Evolutionary conservation across 139 green algal species (phyloP).

Genomic region (Micractinium conductrix): DNA sequence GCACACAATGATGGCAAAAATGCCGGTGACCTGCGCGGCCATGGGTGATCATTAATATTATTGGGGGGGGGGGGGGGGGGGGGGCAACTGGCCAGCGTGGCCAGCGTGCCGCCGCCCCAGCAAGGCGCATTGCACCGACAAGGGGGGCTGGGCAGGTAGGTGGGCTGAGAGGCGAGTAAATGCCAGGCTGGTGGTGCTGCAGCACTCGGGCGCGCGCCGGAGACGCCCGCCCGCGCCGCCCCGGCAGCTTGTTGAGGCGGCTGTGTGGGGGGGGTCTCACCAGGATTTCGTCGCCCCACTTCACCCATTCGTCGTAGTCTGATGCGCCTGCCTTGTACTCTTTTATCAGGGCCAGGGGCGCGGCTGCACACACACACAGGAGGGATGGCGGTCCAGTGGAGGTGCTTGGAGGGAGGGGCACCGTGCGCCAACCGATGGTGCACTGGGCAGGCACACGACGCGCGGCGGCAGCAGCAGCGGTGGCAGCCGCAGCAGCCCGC

Average conservation of each 20-base stretch:
- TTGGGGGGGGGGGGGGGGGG: neutral
- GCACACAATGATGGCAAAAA: slow-evolving; percentile 83
- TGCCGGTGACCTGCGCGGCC: slow-evolving; percentile 40
- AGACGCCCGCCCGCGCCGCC: too few relatives aligned
- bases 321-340: slow-evolving; percentile 19
- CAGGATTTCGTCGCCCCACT: slow-evolving; percentile 65
- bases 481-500: neutral
- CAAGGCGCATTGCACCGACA: neutral
- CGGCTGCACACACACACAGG: neutral
- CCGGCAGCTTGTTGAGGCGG: too few relatives aligned
- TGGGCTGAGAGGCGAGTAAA: too few relatives aligned
- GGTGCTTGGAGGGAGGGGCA: neutral
- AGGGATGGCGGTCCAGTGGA: neutral
- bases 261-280: slow-evolving; percentile 24
- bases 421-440: too few relatives aligned
- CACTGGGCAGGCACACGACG: neutral
- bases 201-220: neutral
- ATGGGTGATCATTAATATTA: too few relatives aligned
- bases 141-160: neutral
- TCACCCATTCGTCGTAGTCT: slow-evolving; percentile 35
- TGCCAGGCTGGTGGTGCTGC: neutral
- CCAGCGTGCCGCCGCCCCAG: too few relatives aligned
- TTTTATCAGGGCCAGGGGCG: slow-evolving; percentile 54
- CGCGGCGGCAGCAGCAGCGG: neutral
- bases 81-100: too few relatives aligned